Conservation (phyloP, 306 rosid species). For the Myrica gale region DNA sequence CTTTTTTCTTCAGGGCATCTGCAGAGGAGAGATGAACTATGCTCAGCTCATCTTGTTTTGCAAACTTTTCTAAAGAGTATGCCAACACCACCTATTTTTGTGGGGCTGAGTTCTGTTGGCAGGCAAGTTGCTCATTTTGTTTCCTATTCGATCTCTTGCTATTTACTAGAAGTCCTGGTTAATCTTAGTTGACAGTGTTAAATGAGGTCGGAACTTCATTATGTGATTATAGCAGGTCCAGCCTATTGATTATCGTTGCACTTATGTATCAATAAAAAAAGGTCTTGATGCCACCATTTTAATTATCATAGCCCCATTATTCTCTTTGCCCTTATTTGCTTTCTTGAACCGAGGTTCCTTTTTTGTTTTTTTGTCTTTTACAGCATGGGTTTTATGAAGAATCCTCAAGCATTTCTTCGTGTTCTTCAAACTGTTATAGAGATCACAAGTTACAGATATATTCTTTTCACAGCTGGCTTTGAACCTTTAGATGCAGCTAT, state of each 20-base stretch:
- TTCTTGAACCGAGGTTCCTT: conserved; percentile 21
- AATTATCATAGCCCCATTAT: not conserved
- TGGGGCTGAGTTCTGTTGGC: conserved; percentile 78
- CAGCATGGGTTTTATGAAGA: conserved; percentile 81
- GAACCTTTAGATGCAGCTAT: conserved; percentile 56
- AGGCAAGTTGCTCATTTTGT: conserved; percentile 46
- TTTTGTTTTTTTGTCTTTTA: conserved; percentile 13
- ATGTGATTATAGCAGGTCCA: not conserved
- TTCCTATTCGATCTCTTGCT: conserved; percentile 21
- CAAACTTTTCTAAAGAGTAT: conserved; percentile 43
- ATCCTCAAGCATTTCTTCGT: conserved; percentile 53
- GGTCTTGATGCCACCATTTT: not conserved
- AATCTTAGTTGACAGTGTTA: not conserved
- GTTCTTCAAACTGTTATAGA: conserved; percentile 55
- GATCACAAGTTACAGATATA: conserved; percentile 55
- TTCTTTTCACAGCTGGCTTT: conserved; percentile 75
- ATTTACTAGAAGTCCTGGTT: not conserved
- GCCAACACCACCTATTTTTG: conserved; percentile 49
- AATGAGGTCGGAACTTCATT: not conserved
- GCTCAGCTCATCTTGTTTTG: conserved; percentile 57
- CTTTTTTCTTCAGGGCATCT: conserved; percentile 36
- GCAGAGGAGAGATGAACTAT: conserved; percentile 36
- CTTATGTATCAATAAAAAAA: not conserved
- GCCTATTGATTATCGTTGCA: not conserved
- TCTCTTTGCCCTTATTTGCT: not conserved